Evolutionary conservation across 139 green algal genomes (phyloP).

Genomic region (Tetraselmis chui): DNA sequence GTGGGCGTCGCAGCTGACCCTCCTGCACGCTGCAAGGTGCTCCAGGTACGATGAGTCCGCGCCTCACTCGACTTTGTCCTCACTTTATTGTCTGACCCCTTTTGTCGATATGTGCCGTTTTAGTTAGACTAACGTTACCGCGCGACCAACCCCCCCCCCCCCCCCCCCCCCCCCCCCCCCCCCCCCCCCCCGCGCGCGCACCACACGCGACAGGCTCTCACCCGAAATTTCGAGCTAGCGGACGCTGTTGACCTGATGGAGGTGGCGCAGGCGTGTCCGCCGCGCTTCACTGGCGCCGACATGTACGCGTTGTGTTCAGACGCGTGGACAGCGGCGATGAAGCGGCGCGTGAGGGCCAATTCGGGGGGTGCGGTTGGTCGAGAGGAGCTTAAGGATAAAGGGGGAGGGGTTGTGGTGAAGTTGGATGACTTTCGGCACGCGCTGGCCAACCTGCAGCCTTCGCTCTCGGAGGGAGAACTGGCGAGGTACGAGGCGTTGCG

Average conservation of each 20-base stretch:
- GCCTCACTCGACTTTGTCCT: too few species aligned
- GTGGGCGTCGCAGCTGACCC: conserved; percentile 49
- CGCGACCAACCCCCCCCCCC: too few species aligned
- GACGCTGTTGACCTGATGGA: conserved; percentile 52
- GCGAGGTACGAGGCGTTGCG: conserved; percentile 63
- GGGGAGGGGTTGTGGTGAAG: conserved; percentile 37
- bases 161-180: not conserved
- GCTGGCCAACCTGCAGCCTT: conserved; percentile 57
- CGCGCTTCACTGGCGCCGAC: conserved; percentile 79
- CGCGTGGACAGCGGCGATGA: conserved; percentile 78
- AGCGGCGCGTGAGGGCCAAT: conserved; percentile 28
- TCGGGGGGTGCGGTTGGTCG: not conserved
- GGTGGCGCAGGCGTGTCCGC: conserved; percentile 45
- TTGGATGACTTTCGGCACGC: conserved; percentile 60
- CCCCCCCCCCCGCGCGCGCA: conserved; percentile 12
- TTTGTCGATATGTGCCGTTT: too few species aligned
- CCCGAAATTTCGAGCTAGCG: conserved; percentile 73
- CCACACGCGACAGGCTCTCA: conserved; percentile 74
- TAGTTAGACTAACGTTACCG: too few species aligned
- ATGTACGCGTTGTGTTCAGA: conserved; percentile 90
- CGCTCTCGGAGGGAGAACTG: conserved; percentile 70
- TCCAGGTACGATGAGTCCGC: not conserved
- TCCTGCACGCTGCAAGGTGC: conserved; percentile 7
- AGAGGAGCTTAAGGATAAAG: not conserved
- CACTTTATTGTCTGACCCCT: too few species aligned